phyloP scores from a whole-genome alignment of 169 alveolate species.

The Plasmodium vivax region DNA sequence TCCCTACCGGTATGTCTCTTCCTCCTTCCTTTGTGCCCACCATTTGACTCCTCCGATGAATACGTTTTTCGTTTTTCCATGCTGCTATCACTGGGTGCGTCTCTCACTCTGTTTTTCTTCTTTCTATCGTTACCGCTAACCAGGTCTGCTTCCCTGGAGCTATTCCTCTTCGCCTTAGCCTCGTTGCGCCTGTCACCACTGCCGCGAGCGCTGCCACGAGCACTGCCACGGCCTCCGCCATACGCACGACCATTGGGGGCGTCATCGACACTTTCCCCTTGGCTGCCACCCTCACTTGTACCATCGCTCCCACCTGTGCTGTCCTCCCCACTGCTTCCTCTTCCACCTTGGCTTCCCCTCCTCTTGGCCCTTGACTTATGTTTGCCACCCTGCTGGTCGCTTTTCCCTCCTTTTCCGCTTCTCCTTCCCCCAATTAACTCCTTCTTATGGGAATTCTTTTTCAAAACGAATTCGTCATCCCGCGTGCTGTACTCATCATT shows the following conservation, averaged over 20 bases:
- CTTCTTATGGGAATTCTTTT: neutral
- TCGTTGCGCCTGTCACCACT: neutral
- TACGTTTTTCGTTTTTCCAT: neutral
- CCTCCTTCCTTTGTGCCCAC: neutral
- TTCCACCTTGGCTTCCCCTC: neutral
- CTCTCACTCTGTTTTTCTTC: neutral
- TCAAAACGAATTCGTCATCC: neutral
- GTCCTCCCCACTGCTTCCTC: neutral
- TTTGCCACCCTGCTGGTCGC: neutral
- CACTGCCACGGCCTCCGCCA: neutral
- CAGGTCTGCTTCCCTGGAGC: neutral
- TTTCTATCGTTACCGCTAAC: neutral
- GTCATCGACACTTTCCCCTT: no score
- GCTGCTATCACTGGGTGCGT: neutral
- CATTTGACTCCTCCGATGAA: neutral
- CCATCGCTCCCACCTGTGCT: neutral
- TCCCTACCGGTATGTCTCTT: neutral
- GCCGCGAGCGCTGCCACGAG: neutral
- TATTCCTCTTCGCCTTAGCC: neutral
- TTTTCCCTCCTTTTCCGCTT: neutral
- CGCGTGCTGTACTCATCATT: neutral
- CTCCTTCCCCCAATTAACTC: neutral
- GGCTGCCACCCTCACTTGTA: neutral
- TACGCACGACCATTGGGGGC: no score
- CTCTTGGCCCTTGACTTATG: neutral